Evolutionary conservation across 2,329 filamentous ascomycete species (phyloP), one percentile per base, ranked within the genome.

Genomic region (Cladophialophora bantiana): DNA sequence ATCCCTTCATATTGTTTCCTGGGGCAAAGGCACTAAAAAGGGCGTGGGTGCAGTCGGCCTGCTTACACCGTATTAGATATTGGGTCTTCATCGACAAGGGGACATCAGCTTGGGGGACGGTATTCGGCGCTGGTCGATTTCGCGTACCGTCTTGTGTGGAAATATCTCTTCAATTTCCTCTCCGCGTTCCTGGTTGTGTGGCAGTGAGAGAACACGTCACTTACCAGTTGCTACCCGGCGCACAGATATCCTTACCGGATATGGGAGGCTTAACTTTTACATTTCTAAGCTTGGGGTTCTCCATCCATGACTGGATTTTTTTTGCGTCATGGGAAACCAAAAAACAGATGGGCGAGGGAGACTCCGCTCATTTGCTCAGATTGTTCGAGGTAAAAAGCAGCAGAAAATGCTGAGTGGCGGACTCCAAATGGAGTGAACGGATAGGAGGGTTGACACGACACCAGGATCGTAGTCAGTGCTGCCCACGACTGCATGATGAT

Each of bases 61-160:
- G 34, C 62, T 67, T 68, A 69, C 62, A 69, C 54, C 64, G 62
- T 35, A 69, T 62, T 70, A 70, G 68, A 70, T 61, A 67, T 65
- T 52, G 68, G 67, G 68, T 70, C 64, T 66, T 70, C 65, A 67
- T 68, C 69, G 68, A 72, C 66, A 66, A 40, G 48, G 52, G 66
- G 62, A 59, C 61, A 66, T 67, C 34, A 34, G 32, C 52, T 61
- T 61, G 48, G 54, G 42, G 35, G 59, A 63, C 69, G 67, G 65
- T 71, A 71, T 67, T 67, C 66, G 64, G 66, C 69, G 70, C 70
- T 72, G 70, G 69, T 72, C 67, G 70, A 72, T 60, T 65, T 71
- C 67, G 68, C 62, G 34, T 68, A 68, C 70, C 66, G 70, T 68
- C 62, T 62, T 52, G 56, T 50, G 42, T 45, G 34, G 60, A 35